These are phyloP conservation scores for Panaeolus cyanescens DNA, from an alignment of 768 basidiomycete species.

Conservation along the genomic window DNA sequence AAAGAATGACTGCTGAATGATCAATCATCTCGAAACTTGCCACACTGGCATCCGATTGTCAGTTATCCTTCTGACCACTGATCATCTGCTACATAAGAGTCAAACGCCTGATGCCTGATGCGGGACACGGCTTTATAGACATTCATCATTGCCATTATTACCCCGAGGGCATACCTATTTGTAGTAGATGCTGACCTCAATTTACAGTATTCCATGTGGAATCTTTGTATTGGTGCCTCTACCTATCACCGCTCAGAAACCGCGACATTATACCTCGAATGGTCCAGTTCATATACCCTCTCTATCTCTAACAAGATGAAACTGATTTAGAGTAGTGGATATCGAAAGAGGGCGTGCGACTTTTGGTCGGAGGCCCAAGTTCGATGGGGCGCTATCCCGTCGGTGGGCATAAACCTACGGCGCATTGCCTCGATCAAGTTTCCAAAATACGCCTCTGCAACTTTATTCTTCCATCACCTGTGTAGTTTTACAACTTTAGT, in stretches of 20 bases:
- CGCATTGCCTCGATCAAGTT: neutral
- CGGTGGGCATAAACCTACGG: neutral
- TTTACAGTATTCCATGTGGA: neutral
- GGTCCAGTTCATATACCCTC: neutral
- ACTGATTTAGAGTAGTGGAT: neutral
- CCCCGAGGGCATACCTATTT: neutral
- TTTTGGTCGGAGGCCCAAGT: neutral
- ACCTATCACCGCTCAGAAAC: neutral
- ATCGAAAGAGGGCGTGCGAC: neutral
- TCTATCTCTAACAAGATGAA: neutral
- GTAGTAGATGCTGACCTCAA: neutral
- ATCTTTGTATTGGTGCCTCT: neutral
- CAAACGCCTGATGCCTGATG: neutral
- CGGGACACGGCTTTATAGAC: neutral
- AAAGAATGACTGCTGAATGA: neutral
- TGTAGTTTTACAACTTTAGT: neutral
- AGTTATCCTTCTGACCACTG: neutral
- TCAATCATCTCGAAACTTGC: neutral
- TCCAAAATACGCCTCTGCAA: neutral
- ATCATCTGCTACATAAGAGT: neutral
- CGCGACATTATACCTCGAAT: neutral
- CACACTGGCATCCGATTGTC: neutral
- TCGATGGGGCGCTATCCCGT: neutral
- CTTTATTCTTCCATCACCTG: neutral
- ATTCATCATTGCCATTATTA: neutral